These are phyloP conservation scores for Penicillium odoratum DNA, from an alignment of 495 filamentous ascomycete genomes.

Conservation along the genomic window DNA sequence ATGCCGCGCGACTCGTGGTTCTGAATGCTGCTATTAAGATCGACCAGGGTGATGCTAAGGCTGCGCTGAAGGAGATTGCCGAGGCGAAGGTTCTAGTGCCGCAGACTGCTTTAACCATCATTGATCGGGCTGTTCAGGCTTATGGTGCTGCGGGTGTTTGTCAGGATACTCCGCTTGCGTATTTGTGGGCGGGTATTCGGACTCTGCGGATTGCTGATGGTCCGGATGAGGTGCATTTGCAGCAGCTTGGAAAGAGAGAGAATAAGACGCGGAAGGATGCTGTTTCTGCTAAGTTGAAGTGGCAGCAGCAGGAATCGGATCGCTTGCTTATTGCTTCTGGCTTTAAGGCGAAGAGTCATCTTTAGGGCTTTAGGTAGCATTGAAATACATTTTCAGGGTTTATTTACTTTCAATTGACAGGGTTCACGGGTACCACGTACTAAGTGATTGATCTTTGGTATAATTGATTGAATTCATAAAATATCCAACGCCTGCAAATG, in stretches of 20 bases:
- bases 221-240: constrained; percentile 90
- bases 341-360: constrained; percentile 47
- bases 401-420: not conserved
- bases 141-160: constrained; percentile 84
- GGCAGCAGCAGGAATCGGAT: constrained; percentile 64
- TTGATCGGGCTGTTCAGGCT: constrained; percentile 84
- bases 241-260: constrained; percentile 86
- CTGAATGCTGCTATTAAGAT: constrained; percentile 90
- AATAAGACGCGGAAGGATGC: constrained; percentile 65
- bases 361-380: constrained; percentile 20
- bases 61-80: constrained; percentile 79
- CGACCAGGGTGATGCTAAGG: constrained; percentile 76
- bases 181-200: constrained; percentile 80
- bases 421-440: not conserved
- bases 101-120: constrained; percentile 71
- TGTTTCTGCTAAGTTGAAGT: constrained; percentile 60
- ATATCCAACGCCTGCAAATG: constrained; percentile 25
- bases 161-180: constrained; percentile 87
- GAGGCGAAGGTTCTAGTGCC: constrained; percentile 86
- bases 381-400: not conserved
- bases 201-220: constrained; percentile 87
- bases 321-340: constrained; percentile 63
- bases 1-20: constrained; percentile 80
- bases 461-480: constrained; percentile 15
- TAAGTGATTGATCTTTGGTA: not conserved